Base-by-base conservation (phyloP, 176 grass and related monocot genomes). In the Oryza brachyantha region DNA sequence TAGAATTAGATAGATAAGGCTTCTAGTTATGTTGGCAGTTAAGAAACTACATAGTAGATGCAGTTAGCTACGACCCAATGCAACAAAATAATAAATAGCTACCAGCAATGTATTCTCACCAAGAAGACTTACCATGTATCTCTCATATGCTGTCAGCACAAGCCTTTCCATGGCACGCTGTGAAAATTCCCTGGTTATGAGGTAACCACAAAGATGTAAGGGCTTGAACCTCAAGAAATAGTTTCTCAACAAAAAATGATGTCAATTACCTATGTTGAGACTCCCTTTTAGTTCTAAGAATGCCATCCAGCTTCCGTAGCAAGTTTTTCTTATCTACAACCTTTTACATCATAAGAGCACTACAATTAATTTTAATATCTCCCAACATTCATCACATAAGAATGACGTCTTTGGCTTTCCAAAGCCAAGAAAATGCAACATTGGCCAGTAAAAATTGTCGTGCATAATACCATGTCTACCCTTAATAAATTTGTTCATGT, bases 101-200 rank as follows among this genome's bases (percentile, higher is more conserved):
- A 54, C 71, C 68, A 48, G 26, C 91, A 90, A 90, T 84, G 83
- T 90, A 90, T 82, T 93, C 46, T 87, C 73, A 7, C 19, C 48
- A 21, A 52, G 7, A 48, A 27, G 38, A 81, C 71, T 89, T 93
- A 93, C 91, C 91, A 90, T 84, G 83, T 93, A 93, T 82, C 79
- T 93, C 46, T 87, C 81, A 16, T 90, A 87, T 32, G 91, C 87
- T 37, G 77, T 90, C 64, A 76, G 57, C 61, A 93, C 73, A 75
- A 93, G 91, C 77, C 62, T 89, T 32, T 93, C 84, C 84, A 93
- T 67, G 42, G 91, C 81, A 52, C 39, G 60, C 17, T 9, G 55
- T 32, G 84, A 89, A 84, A 93, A 89, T 75, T 84, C 87, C 84
- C 91, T 93, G 77, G 37, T 81, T 10, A 69, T 37, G 50, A 50